A percentile compares a stretch with the other conserved stretches of the same genome.
phyloP scores from a whole-genome alignment of 345 rosid genomes.

The Pelargonium nanum region DNA sequence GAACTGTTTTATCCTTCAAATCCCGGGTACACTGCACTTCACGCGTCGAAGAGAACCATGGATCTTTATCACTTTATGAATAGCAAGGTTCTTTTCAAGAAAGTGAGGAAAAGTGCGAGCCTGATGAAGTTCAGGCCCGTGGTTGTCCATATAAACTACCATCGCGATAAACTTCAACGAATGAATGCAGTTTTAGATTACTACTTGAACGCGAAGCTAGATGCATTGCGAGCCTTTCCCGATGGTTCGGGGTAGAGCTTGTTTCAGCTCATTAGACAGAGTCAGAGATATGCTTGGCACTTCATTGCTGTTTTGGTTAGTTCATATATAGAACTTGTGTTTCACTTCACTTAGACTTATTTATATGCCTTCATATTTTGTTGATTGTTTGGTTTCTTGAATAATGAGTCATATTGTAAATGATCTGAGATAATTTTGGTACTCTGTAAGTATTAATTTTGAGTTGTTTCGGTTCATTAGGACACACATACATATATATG shows the following conservation, averaged over 20 bases:
- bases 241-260: conserved; percentile 21
- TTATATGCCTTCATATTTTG: no score
- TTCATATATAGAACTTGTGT: no score
- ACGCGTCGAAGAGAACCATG: conserved; percentile 37
- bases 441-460: no score
- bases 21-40: conserved; percentile 37
- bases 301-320: no score
- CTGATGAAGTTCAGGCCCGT: conserved; percentile 33
- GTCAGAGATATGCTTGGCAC: no score
- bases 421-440: no score
- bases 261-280: no score
- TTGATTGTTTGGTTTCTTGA: no score
- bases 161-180: conserved; percentile 35
- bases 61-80: conserved; percentile 39
- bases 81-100: conserved; percentile 38
- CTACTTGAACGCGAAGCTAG: conserved; percentile 34
- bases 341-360: no score
- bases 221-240: conserved; percentile 33
- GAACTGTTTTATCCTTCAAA: conserved; percentile 36
- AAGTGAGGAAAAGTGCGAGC: conserved; percentile 27
- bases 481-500: no score
- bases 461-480: no score
- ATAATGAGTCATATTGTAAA: no score
- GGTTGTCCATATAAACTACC: conserved; percentile 37
- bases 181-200: conserved; percentile 36